phyloP scores from a whole-genome alignment of 176 grass and related monocot species.

The Ensete ventricosum region DNA sequence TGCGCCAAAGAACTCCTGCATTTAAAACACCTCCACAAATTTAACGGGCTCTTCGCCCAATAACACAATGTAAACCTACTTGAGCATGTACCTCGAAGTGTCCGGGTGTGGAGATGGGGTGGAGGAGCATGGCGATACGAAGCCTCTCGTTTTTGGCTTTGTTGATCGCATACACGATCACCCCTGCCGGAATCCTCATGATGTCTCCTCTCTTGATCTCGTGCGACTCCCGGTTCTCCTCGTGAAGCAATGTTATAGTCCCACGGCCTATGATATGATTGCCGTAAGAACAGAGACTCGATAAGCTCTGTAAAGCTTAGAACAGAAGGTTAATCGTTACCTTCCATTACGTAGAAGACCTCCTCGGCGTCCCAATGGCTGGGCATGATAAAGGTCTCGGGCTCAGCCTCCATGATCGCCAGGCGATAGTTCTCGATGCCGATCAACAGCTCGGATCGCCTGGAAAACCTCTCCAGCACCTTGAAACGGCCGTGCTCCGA shows the following conservation, averaged over 20 bases:
- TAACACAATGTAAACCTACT: too few relatives aligned
- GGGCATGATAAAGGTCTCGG: conserved; percentile 57
- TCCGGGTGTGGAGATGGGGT: conserved; percentile 36
- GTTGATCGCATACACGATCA: conserved; percentile 59
- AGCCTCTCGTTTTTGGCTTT: conserved; percentile 36
- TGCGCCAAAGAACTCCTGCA: conserved; percentile 46
- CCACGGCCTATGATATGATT: conserved; percentile 27
- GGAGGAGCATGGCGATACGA: conserved; percentile 49
- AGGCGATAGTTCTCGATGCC: conserved; percentile 47
- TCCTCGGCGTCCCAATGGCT: conserved; percentile 66
- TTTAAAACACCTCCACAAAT: too few relatives aligned
- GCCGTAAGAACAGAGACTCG: neutral
- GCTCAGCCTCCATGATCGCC: conserved; percentile 40
- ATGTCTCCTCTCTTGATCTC: conserved; percentile 56
- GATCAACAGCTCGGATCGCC: conserved; percentile 29
- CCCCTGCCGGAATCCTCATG: conserved; percentile 47
- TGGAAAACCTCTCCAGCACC: conserved; percentile 42
- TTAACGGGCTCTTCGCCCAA: too few relatives aligned
- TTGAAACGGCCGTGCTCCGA: conserved; percentile 37
- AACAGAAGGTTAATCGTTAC: neutral
- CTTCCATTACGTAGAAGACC: conserved; percentile 54
- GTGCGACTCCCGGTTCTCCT: conserved; percentile 41
- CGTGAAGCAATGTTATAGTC: conserved; percentile 28
- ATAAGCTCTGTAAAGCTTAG: neutral
- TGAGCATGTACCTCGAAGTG: conserved; percentile 35